These are phyloP conservation scores for Microbotryomycetes sp. DNA, from an alignment of 1,284 basidiomycete genomes.

Conservation along the genomic window DNA sequence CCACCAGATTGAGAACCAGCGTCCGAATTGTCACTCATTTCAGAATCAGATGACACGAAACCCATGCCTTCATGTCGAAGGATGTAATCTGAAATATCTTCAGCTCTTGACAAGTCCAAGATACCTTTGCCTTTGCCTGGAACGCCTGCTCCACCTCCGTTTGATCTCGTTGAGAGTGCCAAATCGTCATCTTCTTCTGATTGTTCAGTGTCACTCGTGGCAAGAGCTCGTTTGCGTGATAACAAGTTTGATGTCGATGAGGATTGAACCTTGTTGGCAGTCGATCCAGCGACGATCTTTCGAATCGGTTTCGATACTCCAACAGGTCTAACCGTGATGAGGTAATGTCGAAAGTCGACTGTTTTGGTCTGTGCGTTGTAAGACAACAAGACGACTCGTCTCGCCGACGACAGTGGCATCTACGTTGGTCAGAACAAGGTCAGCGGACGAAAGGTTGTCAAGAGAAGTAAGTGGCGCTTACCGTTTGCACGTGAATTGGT, in stretches of 20 bases:
- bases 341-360: conserved; percentile 88
- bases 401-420: conserved; percentile 69
- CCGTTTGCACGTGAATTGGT: conserved; percentile 49
- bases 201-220: conserved; percentile 20
- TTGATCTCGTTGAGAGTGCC: conserved; percentile 35
- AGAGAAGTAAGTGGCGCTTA: conserved; percentile 39
- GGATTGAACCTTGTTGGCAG: conserved; percentile 39
- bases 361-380: conserved; percentile 83
- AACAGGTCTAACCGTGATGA: conserved; percentile 90
- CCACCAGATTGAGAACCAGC: conserved; percentile 38
- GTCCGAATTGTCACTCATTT: conserved; percentile 39
- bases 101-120: conserved; percentile 77
- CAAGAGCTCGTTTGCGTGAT: conserved; percentile 39
- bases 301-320: conserved; percentile 90
- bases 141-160: not conserved
- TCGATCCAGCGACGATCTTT: conserved; percentile 68
- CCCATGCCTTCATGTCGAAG: conserved; percentile 49
- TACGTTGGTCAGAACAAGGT: conserved; percentile 1
- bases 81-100: conserved; percentile 93
- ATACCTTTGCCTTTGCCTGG: conserved; percentile 44
- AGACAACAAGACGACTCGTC: conserved; percentile 85
- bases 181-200: not conserved
- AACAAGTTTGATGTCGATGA: too few species aligned
- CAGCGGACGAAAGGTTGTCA: not conserved
- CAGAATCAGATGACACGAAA: conserved; percentile 61